Evolutionary conservation across 805 yeast genomes (phyloP).

Genomic region (Yamadazyma akitaensis): DNA sequence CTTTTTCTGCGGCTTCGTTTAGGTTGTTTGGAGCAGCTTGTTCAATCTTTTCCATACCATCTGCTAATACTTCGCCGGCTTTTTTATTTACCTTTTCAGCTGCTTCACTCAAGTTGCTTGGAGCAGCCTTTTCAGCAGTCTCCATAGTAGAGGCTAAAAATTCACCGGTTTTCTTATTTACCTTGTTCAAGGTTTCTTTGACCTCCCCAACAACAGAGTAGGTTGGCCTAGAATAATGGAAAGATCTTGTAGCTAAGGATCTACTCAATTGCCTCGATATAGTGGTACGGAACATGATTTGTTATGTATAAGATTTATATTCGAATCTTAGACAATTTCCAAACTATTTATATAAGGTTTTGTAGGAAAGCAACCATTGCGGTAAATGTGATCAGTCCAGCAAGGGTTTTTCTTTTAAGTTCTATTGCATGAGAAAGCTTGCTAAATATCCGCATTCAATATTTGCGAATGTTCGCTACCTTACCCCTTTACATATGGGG

Average conservation of each 20-base stretch:
- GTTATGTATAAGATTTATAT: neutral
- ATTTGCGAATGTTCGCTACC: no score
- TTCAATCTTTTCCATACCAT: slow-evolving; percentile 19
- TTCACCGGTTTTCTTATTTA: slow-evolving; percentile 39
- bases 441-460: neutral
- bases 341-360: slow-evolving; percentile 5
- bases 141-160: slow-evolving; percentile 38
- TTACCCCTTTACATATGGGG: no score
- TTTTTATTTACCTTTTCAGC: slow-evolving; percentile 22
- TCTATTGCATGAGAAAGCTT: neutral
- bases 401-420: neutral
- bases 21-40: slow-evolving; percentile 3
- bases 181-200: slow-evolving; percentile 30
- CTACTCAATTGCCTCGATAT: slow-evolving; percentile 5
- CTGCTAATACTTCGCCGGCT: slow-evolving; percentile 19
- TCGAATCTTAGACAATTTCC: neutral
- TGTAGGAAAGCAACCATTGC: slow-evolving; percentile 13
- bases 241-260: slow-evolving; percentile 9
- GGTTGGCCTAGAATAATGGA: slow-evolving; percentile 6
- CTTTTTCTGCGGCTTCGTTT: slow-evolving; percentile 22
- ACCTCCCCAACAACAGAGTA: slow-evolving; percentile 32
- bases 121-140: slow-evolving; percentile 28
- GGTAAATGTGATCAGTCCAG: slow-evolving; percentile 10
- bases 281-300: slow-evolving; percentile 9
- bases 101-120: slow-evolving; percentile 21